A percentile compares a stretch with the other conserved stretches of the same genome.
Evolutionary conservation across 2,329 filamentous ascomycete species (phyloP).

Genomic region (Arthroderma sp.): DNA sequence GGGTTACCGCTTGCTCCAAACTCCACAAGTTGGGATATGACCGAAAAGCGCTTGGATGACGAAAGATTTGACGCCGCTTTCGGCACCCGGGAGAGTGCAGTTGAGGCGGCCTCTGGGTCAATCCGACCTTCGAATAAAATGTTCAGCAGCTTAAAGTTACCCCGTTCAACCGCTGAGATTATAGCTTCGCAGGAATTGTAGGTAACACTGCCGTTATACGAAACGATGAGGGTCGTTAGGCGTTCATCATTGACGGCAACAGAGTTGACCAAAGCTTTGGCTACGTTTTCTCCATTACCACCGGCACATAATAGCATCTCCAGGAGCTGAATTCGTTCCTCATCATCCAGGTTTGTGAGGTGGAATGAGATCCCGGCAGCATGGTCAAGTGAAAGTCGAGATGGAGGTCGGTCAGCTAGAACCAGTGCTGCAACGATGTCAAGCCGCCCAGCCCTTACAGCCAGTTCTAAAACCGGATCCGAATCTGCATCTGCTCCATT

Average conservation of each 20-base stretch:
- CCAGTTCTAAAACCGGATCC: conserved; percentile 6
- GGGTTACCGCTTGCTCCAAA: conserved; percentile 12
- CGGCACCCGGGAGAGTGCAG: conserved; percentile 27
- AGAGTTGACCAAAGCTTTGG: conserved; percentile 37
- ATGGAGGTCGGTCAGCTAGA: conserved; percentile 41
- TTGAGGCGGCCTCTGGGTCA: conserved; percentile 30
- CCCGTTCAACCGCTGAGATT: conserved; percentile 36
- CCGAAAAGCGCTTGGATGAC: conserved; percentile 9
- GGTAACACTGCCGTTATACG: conserved; percentile 43
- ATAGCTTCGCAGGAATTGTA: conserved; percentile 40
- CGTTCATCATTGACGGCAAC: conserved; percentile 40
- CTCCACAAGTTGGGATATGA: conserved; percentile 11
- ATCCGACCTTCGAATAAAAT: conserved; percentile 35
- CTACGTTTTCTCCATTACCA: conserved; percentile 39
- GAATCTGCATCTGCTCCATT: conserved; percentile 11
- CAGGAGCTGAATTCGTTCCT: conserved; percentile 39
- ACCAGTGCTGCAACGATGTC: conserved; percentile 45
- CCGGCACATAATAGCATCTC: conserved; percentile 48
- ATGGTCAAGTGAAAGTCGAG: conserved; percentile 35
- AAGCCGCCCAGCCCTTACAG: conserved; percentile 26
- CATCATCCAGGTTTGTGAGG: conserved; percentile 34
- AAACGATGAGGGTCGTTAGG: conserved; percentile 42
- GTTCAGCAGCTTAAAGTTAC: conserved; percentile 36
- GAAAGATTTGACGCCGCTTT: conserved; percentile 5
- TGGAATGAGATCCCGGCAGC: conserved; percentile 39